Conservation (phyloP, 2,329 filamentous ascomycete species). For the Lachnellula occidentalis region DNA sequence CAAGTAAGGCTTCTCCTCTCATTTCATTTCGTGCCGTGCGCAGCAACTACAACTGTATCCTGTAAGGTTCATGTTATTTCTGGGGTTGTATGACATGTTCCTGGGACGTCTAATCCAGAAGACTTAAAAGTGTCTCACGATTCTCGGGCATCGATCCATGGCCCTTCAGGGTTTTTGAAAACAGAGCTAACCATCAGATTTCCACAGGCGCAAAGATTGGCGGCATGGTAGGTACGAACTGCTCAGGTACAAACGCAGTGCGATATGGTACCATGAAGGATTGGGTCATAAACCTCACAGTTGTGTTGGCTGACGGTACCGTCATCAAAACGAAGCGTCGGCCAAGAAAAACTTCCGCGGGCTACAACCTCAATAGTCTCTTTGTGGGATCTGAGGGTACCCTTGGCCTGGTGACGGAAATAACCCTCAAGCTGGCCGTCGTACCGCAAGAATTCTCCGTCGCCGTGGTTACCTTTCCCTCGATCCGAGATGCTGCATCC, state of each 20-base stretch:
- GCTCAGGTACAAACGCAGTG: slow-evolving; percentile 73
- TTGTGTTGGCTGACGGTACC: slow-evolving; percentile 72
- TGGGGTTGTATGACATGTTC: too few relatives aligned
- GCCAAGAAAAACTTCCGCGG: slow-evolving; percentile 76
- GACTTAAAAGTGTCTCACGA: too few relatives aligned
- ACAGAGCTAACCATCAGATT: slow-evolving; percentile 33
- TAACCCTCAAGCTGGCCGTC: slow-evolving; percentile 73
- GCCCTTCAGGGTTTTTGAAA: background rate
- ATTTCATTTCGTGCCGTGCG: too few relatives aligned
- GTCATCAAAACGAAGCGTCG: slow-evolving; percentile 73
- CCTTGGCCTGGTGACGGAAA: slow-evolving; percentile 74
- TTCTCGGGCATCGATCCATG: too few relatives aligned
- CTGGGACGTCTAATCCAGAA: too few relatives aligned
- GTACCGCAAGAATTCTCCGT: slow-evolving; percentile 72
- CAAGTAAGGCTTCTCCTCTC: background rate
- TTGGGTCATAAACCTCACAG: slow-evolving; percentile 78
- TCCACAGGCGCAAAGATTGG: slow-evolving; percentile 60
- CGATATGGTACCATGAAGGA: slow-evolving; percentile 84
- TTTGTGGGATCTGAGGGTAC: slow-evolving; percentile 82
- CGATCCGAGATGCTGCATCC: slow-evolving; percentile 68
- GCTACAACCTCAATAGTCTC: slow-evolving; percentile 75
- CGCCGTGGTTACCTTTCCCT: slow-evolving; percentile 73
- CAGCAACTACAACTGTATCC: too few relatives aligned
- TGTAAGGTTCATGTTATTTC: too few relatives aligned
- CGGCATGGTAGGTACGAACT: slow-evolving; percentile 77